Evolutionary conservation across 129 eudicot species (phyloP).

Genomic region (Flaveria bidentis): DNA sequence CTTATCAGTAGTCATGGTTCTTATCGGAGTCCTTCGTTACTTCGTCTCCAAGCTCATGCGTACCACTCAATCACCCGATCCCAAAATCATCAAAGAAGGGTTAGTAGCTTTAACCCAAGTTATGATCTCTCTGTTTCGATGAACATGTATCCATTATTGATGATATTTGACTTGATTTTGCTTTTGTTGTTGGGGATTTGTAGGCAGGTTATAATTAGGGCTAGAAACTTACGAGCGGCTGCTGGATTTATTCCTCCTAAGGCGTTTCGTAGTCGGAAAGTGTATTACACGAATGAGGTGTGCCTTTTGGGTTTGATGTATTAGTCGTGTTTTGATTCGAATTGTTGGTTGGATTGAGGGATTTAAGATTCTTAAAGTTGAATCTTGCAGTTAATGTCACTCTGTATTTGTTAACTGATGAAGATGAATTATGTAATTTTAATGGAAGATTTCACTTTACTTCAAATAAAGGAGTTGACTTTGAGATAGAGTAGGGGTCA

Average conservation of each 20-base stretch:
- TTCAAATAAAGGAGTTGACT: too few relatives aligned
- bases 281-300: constrained; percentile 72
- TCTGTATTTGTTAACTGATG: not conserved
- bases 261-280: constrained; percentile 69
- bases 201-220: constrained; percentile 88
- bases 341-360: not conserved
- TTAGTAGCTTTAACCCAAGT: not conserved
- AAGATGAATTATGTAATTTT: not conserved
- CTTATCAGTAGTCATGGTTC: constrained; percentile 77
- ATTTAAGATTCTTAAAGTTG: not conserved
- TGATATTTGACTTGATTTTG: not conserved
- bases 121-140: not conserved
- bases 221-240: constrained; percentile 68
- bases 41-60: constrained; percentile 95
- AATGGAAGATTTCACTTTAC: not conserved
- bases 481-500: too few relatives aligned
- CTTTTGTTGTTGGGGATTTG: constrained; percentile 15
- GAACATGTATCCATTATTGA: not conserved
- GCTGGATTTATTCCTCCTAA: constrained; percentile 73
- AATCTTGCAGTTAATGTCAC: not conserved
- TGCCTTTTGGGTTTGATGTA: not conserved
- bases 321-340: too few relatives aligned
- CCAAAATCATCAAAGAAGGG: constrained; percentile 96
- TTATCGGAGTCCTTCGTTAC: constrained; percentile 86
- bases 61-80: constrained; percentile 68